A percentile compares a stretch with the other conserved stretches of the same genome.
These are phyloP conservation scores for Colletotrichum sp. DNA, from an alignment of 2,329 filamentous ascomycete species.

Conservation along the genomic window DNA sequence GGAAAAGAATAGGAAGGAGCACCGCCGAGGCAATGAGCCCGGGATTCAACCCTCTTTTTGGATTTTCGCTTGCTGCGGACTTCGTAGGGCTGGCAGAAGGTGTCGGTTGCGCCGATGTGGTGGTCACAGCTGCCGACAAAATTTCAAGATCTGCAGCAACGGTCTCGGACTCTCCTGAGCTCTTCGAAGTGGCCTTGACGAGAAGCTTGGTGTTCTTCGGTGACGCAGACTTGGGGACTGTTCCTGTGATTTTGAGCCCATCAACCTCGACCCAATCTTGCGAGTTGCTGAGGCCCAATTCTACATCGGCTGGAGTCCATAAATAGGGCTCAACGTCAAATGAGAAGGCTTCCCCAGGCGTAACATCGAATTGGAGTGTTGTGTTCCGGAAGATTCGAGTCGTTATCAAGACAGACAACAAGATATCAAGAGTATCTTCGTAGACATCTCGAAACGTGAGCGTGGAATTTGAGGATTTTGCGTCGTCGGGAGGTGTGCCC, in stretches of 20 bases:
- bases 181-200: constrained; percentile 36
- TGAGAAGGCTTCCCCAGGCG: constrained; percentile 44
- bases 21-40: constrained; percentile 20
- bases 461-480: constrained; percentile 66
- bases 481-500: constrained; percentile 67
- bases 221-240: constrained; percentile 39
- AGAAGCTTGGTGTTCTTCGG: constrained; percentile 28
- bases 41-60: background rate
- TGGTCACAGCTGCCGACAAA: constrained; percentile 27
- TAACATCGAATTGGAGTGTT: constrained; percentile 43
- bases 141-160: constrained; percentile 42
- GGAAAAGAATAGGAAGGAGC: constrained; percentile 10
- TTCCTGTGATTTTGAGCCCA: constrained; percentile 43
- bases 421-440: constrained; percentile 62
- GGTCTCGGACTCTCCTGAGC: constrained; percentile 37
- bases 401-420: constrained; percentile 45
- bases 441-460: constrained; percentile 65
- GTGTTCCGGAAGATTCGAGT: constrained; percentile 44
- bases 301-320: constrained; percentile 41
- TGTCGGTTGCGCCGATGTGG: constrained; percentile 26
- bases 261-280: constrained; percentile 50
- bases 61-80: constrained; percentile 19
- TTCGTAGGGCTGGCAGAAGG: constrained; percentile 27
- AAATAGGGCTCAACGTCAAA: constrained; percentile 50
- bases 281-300: constrained; percentile 38